Evolutionary conservation across 1,284 basidiomycete species (phyloP), one percentile per base, ranked within the genome.

Genomic region (Trichosporon ovoides): DNA sequence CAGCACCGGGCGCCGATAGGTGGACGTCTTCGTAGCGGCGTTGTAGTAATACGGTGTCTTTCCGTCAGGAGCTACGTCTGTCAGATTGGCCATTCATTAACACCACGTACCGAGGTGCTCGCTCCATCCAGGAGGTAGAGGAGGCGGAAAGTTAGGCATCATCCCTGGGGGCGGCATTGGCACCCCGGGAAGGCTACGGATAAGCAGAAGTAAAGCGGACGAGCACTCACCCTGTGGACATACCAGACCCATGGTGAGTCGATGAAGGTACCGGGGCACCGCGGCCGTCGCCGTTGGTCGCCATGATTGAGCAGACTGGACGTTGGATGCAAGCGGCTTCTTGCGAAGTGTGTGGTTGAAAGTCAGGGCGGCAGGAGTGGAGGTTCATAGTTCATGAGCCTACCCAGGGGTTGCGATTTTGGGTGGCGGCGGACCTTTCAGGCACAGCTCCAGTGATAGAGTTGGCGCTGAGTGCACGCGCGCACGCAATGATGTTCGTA

Each of bases 1-100:
- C 57, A 85, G 48, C 84, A 72, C 58, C 4, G 94, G 94, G 38
- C 91, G 84, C 50, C 83, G 79, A 76, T 96, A 98, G 9, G 92
- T 96, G 16, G 91, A 95, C 75, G 91, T 84, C 68, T 85, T 83
- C 14, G 89, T 90, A 18, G 81, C 72, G 4, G 84, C 76, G 76
- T 96, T 89, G 81, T 87, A 88, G 76, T 89, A 98, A 78, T 97
- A 98, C 3, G 83, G 80, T 59, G 88, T 76, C 16, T 71, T 85
- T 13, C 91, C 91, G n/a, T 81, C 83, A 3, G 93, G 91, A 67
- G 86, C 91, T 91, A 65, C n/a, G n/a, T n/a, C n/a, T 2, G 20
- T 9, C 28, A 51, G 19, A 18, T 56, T 19, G 36, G 54, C 51
- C n/a, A n/a, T 2, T 35, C 0, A 1, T 9, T 0, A 14, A 50